Conservation (phyloP, 1,284 basidiomycete species). For the Moniliophthora roreri region DNA sequence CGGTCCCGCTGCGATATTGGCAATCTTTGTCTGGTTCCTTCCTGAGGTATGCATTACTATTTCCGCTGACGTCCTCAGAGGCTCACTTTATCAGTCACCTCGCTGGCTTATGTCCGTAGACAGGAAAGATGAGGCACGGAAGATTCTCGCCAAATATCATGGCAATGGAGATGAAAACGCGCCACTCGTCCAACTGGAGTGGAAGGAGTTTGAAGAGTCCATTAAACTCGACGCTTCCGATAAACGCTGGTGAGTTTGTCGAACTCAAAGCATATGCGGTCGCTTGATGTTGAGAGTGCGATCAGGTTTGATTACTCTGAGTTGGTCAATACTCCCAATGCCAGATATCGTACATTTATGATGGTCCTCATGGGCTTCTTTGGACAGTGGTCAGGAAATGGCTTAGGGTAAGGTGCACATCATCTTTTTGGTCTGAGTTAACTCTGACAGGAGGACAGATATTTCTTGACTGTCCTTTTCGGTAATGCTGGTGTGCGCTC, state of each 20-base stretch:
- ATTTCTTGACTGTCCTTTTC: slow-evolving; percentile 44
- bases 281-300: too few species aligned
- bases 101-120: slow-evolving; percentile 57
- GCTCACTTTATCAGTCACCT: slow-evolving; percentile 36
- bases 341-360: slow-evolving; percentile 47
- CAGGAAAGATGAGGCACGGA: slow-evolving; percentile 45
- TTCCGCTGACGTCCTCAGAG: neutral
- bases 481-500: slow-evolving; percentile 37
- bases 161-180: slow-evolving; percentile 44
- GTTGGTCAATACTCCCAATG: slow-evolving; percentile 44
- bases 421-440: slow-evolving; percentile 29
- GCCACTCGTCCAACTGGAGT: slow-evolving; percentile 53
- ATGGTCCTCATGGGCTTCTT: slow-evolving; percentile 53
- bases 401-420: slow-evolving; percentile 37
- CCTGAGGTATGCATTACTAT: slow-evolving; percentile 39
- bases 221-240: slow-evolving; percentile 55
- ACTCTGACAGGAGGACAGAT: slow-evolving; percentile 21
- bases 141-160: slow-evolving; percentile 55
- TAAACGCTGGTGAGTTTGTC: slow-evolving; percentile 48
- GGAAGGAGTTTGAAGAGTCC: slow-evolving; percentile 54
- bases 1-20: slow-evolving; percentile 44
- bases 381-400: slow-evolving; percentile 54
- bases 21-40: slow-evolving; percentile 40
- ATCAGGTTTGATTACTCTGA: slow-evolving; percentile 52
- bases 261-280: too few species aligned